Conservation (phyloP, 164 flowering plant genomes). For the Vitis labrusca region DNA sequence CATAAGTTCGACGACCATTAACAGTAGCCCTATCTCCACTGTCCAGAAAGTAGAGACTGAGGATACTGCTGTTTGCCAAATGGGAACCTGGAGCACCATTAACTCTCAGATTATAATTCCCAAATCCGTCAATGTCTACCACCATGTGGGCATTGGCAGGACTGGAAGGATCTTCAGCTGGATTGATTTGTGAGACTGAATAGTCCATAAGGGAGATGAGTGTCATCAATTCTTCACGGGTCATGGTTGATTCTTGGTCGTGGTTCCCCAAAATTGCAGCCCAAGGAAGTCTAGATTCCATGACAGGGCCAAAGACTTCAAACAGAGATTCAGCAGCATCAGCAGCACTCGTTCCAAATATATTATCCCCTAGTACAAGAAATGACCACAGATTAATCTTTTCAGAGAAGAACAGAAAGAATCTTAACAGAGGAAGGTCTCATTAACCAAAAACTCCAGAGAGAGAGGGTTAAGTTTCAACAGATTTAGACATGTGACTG, state of each 20-base stretch:
- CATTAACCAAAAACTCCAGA: neutral
- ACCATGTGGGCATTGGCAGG: constrained; percentile 6
- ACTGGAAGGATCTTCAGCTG: constrained; percentile 25
- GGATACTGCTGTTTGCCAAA: constrained; percentile 61
- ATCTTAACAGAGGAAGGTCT: neutral
- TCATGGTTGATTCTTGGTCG: constrained; percentile 93
- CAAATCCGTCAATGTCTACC: constrained; percentile 73
- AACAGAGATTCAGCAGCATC: constrained; percentile 91
- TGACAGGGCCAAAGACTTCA: constrained; percentile 64
- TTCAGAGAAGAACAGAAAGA: neutral
- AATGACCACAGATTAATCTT: neutral
- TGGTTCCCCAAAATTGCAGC: constrained; percentile 94
- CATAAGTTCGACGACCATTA: constrained; percentile 65
- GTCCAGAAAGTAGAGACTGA: constrained; percentile 85
- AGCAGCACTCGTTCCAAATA: constrained; percentile 71
- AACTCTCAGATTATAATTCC: constrained; percentile 72
- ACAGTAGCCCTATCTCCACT: constrained; percentile 76
- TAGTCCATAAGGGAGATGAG: constrained; percentile 80
- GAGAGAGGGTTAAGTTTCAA: neutral
- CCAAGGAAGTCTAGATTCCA: constrained; percentile 79
- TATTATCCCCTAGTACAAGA: constrained; percentile 66
- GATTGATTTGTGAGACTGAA: constrained; percentile 71
- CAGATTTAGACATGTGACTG: neutral
- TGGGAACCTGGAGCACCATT: constrained; percentile 67
- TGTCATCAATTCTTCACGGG: constrained; percentile 78